Evolutionary conservation across 139 green algal genomes (phyloP), one percentile per base, ranked within the genome.

Genomic region (Yamagishiella unicocca): DNA sequence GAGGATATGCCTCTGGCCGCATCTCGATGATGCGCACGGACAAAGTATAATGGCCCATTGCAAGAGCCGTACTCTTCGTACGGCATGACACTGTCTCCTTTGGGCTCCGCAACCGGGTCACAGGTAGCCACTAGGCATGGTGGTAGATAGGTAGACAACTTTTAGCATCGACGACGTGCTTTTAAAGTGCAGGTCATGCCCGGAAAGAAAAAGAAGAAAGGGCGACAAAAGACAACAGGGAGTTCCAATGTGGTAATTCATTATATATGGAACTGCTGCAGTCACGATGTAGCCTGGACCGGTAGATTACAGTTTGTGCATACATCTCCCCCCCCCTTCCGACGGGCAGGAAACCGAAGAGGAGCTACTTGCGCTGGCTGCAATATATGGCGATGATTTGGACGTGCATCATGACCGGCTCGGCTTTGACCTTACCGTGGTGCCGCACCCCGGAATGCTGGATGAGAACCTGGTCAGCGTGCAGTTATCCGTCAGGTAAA

Each of bases 351-450:
- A 50, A 24, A 58, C 58, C 7, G 83, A 70, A 24, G 90, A 93
- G 50, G 90, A 93, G 67, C 66, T 93, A n/a, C 35, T 90, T 22
- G 90, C 90, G 1, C 45, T 91, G 1, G 45, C 79, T 6, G 82
- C 90, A 0, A 93, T 93, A 29, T 93, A 89, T 45, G 73, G 66
- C 6, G 53, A 83, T 1, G 88, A 86, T 67, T 40, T 91, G 79
- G 58, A 71, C 38, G 33, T 58, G n/a, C 84, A 83, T 12, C 61
- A 83, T 21, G 76, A 82, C 53, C 78, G 83, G 5, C 40, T 73
- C 4, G 92, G 94, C 21, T 97, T 96, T 53, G 66, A 66, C 42
- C 83, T 97, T 7, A 45, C 45, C 0, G 85, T 97, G 4, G 87
- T 96, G 55, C 95, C 95, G 4, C 90, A 97, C 89, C 90, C 91